Evolutionary conservation across 805 yeast genomes (phyloP).

Genomic region (Metschnikowia arizonensis): DNA sequence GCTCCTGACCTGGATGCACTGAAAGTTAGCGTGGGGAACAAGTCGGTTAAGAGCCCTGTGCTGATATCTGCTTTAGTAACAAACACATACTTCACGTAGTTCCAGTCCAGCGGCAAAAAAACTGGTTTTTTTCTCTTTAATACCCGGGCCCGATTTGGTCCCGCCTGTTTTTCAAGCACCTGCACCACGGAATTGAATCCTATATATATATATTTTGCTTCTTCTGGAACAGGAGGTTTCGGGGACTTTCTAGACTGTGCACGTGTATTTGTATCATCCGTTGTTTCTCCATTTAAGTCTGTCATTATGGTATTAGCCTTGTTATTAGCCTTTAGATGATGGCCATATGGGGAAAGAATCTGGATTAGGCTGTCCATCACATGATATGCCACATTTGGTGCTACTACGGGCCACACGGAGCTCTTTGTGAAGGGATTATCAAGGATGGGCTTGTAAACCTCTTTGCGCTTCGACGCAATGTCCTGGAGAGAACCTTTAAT

Average conservation of each 20-base stretch:
- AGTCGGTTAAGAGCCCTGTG: conserved; percentile 49
- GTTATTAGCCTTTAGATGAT: conserved; percentile 9
- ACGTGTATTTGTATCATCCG: neutral
- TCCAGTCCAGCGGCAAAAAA: neutral
- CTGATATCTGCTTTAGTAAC: conserved; percentile 56
- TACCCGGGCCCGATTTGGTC: conserved; percentile 15
- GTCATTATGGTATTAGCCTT: too few relatives aligned
- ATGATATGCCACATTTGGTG: conserved; percentile 5
- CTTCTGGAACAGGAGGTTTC: conserved; percentile 23
- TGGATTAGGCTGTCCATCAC: conserved; percentile 15
- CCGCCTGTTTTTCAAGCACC: conserved; percentile 43
- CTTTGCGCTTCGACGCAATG: conserved; percentile 47
- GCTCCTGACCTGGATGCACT: conserved; percentile 35
- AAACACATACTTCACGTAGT: conserved; percentile 42
- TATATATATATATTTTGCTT: conserved; percentile 24
- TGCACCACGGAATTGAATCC: conserved; percentile 58
- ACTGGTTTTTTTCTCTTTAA: conserved; percentile 9
- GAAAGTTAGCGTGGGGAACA: conserved; percentile 53
- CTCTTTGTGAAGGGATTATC: conserved; percentile 57
- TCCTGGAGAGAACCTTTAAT: conserved; percentile 41
- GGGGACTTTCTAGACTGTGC: too few relatives aligned
- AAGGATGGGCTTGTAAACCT: conserved; percentile 60
- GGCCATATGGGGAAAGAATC: conserved; percentile 17
- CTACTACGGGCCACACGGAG: conserved; percentile 17
- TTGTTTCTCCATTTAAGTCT: neutral